A percentile compares a stretch with the other conserved stretches of the same genome.
Evolutionary conservation across 1,139 yeast genomes (phyloP).

Genomic region (Pichia sp.): DNA sequence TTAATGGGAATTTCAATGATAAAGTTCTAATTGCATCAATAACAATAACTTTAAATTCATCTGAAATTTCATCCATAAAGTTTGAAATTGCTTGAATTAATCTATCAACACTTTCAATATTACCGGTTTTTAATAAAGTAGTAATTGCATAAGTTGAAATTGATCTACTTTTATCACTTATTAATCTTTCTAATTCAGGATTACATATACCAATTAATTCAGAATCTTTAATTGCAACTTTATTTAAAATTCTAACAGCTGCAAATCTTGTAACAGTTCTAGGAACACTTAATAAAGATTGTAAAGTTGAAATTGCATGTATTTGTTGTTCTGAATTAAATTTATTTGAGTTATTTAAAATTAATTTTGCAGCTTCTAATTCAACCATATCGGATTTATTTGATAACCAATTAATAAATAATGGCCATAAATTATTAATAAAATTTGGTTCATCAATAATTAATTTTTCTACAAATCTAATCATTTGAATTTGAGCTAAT

Average conservation of each 20-base stretch:
- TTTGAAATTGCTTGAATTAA: slow-evolving; percentile 81
- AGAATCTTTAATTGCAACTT: slow-evolving; percentile 76
- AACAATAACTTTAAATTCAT: slow-evolving; percentile 90
- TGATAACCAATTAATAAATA: slow-evolving; percentile 63
- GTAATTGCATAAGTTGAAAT: slow-evolving; percentile 99
- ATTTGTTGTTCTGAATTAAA: slow-evolving; percentile 60
- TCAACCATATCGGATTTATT: slow-evolving; percentile 88
- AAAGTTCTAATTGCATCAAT: slow-evolving; percentile 91
- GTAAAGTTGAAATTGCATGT: slow-evolving; percentile 66
- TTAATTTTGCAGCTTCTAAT: slow-evolving; percentile 85
- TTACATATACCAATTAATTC: slow-evolving; percentile 71
- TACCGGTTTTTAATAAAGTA: slow-evolving; percentile 90
- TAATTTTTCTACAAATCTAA: slow-evolving; percentile 72
- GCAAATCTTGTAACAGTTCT: slow-evolving; percentile 87
- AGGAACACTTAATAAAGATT: slow-evolving; percentile 77
- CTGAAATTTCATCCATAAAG: slow-evolving; percentile 89
- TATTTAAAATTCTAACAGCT: slow-evolving; percentile 84
- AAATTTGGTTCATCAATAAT: slow-evolving; percentile 54
- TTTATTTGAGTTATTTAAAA: slow-evolving; percentile 50
- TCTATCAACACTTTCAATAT: slow-evolving; percentile 83
- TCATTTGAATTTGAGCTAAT: slow-evolving; percentile 76
- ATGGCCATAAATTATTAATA: slow-evolving; percentile 51
- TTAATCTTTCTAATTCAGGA: slow-evolving; percentile 75
- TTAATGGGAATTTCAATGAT: slow-evolving; percentile 88
- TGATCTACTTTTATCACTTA: slow-evolving; percentile 83